These are phyloP conservation scores for Ogataea glucozyma DNA, from an alignment of 805 yeast genomes.

Conservation along the genomic window DNA sequence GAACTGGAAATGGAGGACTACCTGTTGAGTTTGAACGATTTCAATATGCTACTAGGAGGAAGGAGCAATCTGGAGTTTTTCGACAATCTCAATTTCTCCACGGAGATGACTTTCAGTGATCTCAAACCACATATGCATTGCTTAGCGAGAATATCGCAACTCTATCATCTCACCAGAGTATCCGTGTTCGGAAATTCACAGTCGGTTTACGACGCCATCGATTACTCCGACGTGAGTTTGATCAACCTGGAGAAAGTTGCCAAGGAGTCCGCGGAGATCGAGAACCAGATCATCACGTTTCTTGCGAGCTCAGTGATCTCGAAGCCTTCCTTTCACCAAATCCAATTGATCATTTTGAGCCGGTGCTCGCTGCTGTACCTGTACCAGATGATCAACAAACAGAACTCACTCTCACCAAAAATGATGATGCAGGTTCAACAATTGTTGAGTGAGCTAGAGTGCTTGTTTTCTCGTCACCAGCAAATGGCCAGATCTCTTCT, in stretches of 20 bases:
- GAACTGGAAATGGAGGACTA: slow-evolving; percentile 1
- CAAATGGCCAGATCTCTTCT: not conserved
- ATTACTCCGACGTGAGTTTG: slow-evolving; percentile 1
- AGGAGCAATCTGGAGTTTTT: slow-evolving; percentile 13
- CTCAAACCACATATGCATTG: slow-evolving; percentile 11
- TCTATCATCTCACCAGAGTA: slow-evolving; percentile 10
- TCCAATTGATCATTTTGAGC: slow-evolving; percentile 13
- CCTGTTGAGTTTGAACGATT: slow-evolving; percentile 13
- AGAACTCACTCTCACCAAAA: slow-evolving; percentile 18
- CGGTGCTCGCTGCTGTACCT: slow-evolving; percentile 18
- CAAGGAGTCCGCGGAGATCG: slow-evolving; percentile 11
- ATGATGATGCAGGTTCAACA: slow-evolving; percentile 15
- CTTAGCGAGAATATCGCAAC: slow-evolving; percentile 17
- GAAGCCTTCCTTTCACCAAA: not conserved
- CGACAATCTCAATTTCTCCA: slow-evolving; percentile 16
- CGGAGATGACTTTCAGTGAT: slow-evolving; percentile 8
- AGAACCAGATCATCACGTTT: slow-evolving; percentile 4
- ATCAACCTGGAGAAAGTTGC: slow-evolving; percentile 13
- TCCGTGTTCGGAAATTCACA: slow-evolving; percentile 12
- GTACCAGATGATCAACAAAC: slow-evolving; percentile 17
- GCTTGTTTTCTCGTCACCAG: not conserved
- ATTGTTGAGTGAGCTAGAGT: slow-evolving; percentile 2
- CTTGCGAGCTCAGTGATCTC: not conserved
- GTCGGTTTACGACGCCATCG: slow-evolving; percentile 1
- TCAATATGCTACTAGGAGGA: slow-evolving; percentile 9